Evolutionary conservation across 805 yeast genomes (phyloP).

Genomic region (Myxozyma monticola): DNA sequence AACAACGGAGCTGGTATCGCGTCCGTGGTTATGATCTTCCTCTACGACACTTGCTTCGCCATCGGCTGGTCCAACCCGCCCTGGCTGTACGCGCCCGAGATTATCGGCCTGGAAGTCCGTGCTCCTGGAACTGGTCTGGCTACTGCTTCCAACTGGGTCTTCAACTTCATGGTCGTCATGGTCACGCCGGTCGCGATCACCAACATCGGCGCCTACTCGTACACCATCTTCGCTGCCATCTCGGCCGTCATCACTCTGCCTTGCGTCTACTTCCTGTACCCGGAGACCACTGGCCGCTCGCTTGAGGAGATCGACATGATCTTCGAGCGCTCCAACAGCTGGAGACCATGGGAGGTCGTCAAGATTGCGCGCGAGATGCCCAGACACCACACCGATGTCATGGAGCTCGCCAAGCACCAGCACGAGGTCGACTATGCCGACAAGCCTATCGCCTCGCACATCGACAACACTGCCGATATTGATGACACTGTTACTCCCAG

Average conservation of each 20-base stretch:
- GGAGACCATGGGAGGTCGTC: slow-evolving; percentile 12
- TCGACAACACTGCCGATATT: too few species aligned
- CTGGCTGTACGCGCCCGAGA: slow-evolving; percentile 25
- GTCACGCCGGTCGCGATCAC: slow-evolving; percentile 53
- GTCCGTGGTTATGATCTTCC: slow-evolving; percentile 32
- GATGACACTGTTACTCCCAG: too few species aligned
- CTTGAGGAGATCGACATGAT: slow-evolving; percentile 54
- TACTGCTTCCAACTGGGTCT: slow-evolving; percentile 59
- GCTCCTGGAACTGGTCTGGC: slow-evolving; percentile 54
- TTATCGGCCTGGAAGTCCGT: slow-evolving; percentile 51
- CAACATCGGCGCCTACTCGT: slow-evolving; percentile 54
- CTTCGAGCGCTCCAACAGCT: slow-evolving; percentile 26
- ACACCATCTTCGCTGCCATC: slow-evolving; percentile 58
- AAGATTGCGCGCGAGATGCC: slow-evolving; percentile 8
- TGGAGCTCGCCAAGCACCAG: too few species aligned
- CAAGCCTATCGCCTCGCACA: too few species aligned
- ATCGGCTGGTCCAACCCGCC: slow-evolving; percentile 33
- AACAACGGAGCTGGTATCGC: slow-evolving; percentile 32
- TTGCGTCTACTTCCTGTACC: slow-evolving; percentile 51
- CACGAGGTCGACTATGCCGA: too few species aligned
- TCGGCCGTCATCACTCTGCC: slow-evolving; percentile 48
- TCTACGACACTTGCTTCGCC: slow-evolving; percentile 34
- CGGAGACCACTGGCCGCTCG: slow-evolving; percentile 62
- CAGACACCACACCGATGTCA: slow-evolving; percentile 3
- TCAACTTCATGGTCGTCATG: slow-evolving; percentile 60